Evolutionary conservation across 495 filamentous ascomycete genomes (phyloP).

Genomic region (Neurospora sp.): DNA sequence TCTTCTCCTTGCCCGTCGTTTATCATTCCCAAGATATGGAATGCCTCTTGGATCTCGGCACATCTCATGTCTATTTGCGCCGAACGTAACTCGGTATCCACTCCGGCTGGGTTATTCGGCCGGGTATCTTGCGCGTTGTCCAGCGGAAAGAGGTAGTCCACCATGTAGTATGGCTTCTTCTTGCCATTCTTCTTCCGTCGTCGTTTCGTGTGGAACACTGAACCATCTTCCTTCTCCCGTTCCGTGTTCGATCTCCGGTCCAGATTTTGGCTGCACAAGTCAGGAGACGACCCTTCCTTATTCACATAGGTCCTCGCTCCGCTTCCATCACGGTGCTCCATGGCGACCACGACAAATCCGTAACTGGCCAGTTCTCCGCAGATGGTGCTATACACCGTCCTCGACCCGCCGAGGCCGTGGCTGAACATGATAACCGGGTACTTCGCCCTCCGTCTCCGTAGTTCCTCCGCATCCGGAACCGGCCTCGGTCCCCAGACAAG

Average conservation of each 20-base stretch:
- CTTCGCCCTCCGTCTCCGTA: conserved; percentile 14
- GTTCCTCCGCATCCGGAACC: neutral
- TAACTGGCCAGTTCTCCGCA: conserved; percentile 53
- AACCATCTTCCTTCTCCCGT: neutral
- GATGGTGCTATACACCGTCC: conserved; percentile 52
- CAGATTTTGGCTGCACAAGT: conserved; percentile 12
- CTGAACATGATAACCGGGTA: conserved; percentile 62
- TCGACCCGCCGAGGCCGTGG: conserved; percentile 55
- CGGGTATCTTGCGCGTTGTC: conserved; percentile 30
- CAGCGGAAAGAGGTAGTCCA: conserved; percentile 36
- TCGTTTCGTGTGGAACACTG: neutral
- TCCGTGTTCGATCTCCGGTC: conserved; percentile 5
- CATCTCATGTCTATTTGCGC: conserved; percentile 52
- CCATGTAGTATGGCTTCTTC: conserved; percentile 21
- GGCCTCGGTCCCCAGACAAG: neutral
- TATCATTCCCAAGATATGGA: conserved; percentile 43
- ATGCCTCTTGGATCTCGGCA: conserved; percentile 50
- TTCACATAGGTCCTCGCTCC: conserved; percentile 50
- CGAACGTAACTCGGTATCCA: conserved; percentile 35
- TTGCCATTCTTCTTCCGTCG: neutral
- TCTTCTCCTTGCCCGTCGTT: conserved; percentile 34
- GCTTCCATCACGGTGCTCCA: conserved; percentile 61
- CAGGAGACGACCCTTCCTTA: conserved; percentile 14
- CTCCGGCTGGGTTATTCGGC: conserved; percentile 23
- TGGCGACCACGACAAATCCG: conserved; percentile 56